Evolutionary conservation across 140 eudicot genomes (phyloP).

Genomic region (Stevia rebaudiana): DNA sequence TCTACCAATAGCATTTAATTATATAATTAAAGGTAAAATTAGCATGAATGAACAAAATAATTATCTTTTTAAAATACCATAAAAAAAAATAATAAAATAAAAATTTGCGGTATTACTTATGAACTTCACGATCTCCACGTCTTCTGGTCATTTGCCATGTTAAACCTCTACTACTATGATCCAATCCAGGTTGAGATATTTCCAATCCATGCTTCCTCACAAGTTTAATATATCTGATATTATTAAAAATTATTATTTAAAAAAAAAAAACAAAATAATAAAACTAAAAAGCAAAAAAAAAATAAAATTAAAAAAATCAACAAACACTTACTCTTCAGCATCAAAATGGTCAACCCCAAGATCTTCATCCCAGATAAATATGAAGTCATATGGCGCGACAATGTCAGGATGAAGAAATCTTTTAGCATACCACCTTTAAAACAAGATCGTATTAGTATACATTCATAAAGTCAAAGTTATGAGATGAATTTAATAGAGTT

Average conservation of each 20-base stretch:
- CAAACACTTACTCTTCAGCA: conserved; percentile 75
- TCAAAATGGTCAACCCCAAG: conserved; percentile 87
- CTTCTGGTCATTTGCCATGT: conserved; percentile 88
- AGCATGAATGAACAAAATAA: conserved; percentile 2
- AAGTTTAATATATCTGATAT: conserved; percentile 68
- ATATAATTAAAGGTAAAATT: conserved; percentile 7
- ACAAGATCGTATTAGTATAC: conserved; percentile 1
- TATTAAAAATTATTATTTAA: neutral
- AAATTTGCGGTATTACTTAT: conserved; percentile 53
- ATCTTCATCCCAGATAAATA: conserved; percentile 98
- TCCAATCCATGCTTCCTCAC: conserved; percentile 86
- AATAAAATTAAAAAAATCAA: neutral
- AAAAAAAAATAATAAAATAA: no score
- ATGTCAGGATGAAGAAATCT: conserved; percentile 94
- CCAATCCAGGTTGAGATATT: conserved; percentile 97
- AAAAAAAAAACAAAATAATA: neutral
- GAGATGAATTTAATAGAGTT: conserved; percentile 1
- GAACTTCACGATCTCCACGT: conserved; percentile 64
- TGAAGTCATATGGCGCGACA: conserved; percentile 85
- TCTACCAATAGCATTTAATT: conserved; percentile 26
- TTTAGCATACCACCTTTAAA: conserved; percentile 90
- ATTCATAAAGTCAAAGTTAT: conserved; percentile 20
- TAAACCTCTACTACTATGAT: conserved; percentile 33
- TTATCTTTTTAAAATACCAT: no score
- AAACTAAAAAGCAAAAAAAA: no score